Evolutionary conservation across 2,329 filamentous ascomycete genomes (phyloP), one percentile per base, ranked within the genome.

Genomic region (Teratosphaeriaceae sp.): DNA sequence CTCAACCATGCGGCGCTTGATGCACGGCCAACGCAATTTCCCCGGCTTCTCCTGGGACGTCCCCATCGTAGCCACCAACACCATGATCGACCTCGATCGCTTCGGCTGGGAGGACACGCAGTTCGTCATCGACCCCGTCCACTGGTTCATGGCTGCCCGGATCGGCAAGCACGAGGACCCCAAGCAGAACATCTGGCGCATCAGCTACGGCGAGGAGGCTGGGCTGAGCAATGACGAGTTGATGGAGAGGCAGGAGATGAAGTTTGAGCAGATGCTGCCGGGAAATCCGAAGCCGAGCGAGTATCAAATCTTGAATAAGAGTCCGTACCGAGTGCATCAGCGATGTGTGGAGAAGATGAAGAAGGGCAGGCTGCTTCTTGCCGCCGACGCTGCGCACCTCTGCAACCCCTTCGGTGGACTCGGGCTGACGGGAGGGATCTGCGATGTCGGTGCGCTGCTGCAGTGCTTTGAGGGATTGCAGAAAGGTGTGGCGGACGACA

Each of bases 1-100:
- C 23, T 74, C 71, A 42, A 57, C 56, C 30, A 67, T 79, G 4
- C 60, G 76, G 23, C 69, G 65, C 47, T 20, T 44, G 26, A 29
- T 44, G 26, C 24, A 22, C 15, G 42, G 42, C 11, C 18, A 27
- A 20, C 31, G 46, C 9, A 41, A 44, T 18, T 50, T 50, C 24
- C 44, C 41, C 5, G 48, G 48, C 40, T 38, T 40, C 21, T 48
- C 48, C 2, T 48, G 45, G 48, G 31, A 43, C 12, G 42, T 45
- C n/a, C 45, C 47, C 22, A 44, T 50, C 20, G 45, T 50, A 7
- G 48, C 48, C 6, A 50, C 48, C 3, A 46, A 50, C 23, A 42
- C 40, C 20, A 31, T 31, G 22, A 46, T 40, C 40, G 36, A 34
- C n/a, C 40, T 42, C 11, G 38, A 45, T 30, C 24, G 40, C 20